Evolutionary conservation across 2,329 filamentous ascomycete species (phyloP).

Genomic region (Didymella lethalis): DNA sequence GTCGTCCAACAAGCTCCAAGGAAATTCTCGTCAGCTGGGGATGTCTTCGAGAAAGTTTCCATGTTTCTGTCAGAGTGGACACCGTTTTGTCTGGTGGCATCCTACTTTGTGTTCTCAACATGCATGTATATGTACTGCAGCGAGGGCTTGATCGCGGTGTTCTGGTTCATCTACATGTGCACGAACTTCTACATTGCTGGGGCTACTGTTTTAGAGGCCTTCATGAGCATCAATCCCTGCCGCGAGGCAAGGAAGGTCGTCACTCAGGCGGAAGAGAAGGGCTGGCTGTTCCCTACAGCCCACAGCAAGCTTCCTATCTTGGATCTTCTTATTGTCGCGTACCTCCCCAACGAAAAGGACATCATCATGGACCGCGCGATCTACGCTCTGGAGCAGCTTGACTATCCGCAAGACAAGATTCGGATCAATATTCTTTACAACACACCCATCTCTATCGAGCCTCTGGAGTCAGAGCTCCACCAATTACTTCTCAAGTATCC

Average conservation of each 20-base stretch:
- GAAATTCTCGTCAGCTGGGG: conserved; percentile 11
- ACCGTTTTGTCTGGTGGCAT: conserved; percentile 52
- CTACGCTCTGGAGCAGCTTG: conserved; percentile 57
- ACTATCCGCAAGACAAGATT: conserved; percentile 57
- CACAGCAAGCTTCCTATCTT: conserved; percentile 54
- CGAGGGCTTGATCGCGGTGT: conserved; percentile 48
- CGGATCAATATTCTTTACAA: conserved; percentile 60
- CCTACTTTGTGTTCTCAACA: conserved; percentile 54
- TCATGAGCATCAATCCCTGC: conserved; percentile 50
- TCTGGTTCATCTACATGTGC: conserved; percentile 56
- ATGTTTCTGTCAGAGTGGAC: conserved; percentile 53
- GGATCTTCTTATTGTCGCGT: conserved; percentile 60
- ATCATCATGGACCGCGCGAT: conserved; percentile 59
- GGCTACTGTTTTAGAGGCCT: conserved; percentile 53
- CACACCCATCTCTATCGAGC: conserved; percentile 57
- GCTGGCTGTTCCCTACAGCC: conserved; percentile 54
- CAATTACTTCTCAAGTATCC: conserved; percentile 50
- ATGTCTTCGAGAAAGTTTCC: conserved; percentile 28
- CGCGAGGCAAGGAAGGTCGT: conserved; percentile 50
- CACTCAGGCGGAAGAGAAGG: conserved; percentile 49
- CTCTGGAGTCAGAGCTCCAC: conserved; percentile 55
- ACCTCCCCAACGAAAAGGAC: conserved; percentile 61
- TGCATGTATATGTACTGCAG: conserved; percentile 54
- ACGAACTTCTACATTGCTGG: conserved; percentile 57
- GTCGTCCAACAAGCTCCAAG: conserved; percentile 17